A percentile compares a stretch with the other conserved stretches of the same genome.
phyloP scores from a whole-genome alignment of 257 asterid species.

The Penstemon eatonii region DNA sequence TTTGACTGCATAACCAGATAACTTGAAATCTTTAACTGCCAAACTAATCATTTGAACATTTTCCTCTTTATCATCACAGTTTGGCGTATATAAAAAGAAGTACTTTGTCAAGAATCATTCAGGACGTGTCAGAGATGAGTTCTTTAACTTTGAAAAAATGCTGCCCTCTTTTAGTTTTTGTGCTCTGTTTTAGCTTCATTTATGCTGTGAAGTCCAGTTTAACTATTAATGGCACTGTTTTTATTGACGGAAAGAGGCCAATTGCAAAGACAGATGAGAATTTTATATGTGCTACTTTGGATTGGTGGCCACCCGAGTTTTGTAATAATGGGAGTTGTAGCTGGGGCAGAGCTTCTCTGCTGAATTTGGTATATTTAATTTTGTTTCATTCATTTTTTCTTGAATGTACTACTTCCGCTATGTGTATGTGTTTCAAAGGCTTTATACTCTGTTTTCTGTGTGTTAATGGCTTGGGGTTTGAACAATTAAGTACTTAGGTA shows the following conservation, averaged over 20 bases:
- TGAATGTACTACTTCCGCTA: not conserved
- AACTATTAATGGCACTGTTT: slow-evolving; percentile 42
- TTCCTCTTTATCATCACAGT: too few species aligned
- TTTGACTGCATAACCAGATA: too few species aligned
- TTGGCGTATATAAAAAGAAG: too few species aligned
- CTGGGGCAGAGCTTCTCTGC: slow-evolving; percentile 80
- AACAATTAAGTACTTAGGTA: too few species aligned
- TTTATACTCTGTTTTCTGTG: too few species aligned
- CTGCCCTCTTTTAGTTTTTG: slow-evolving; percentile 24
- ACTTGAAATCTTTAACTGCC: too few species aligned
- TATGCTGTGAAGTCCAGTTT: slow-evolving; percentile 30
- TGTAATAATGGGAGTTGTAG: slow-evolving; percentile 84
- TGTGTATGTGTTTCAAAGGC: not conserved
- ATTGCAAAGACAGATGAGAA: slow-evolving; percentile 59
- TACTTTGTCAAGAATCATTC: not conserved
- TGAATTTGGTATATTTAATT: slow-evolving; percentile 54
- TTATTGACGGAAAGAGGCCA: slow-evolving; percentile 44
- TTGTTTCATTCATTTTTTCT: not conserved
- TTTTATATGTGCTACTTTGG: slow-evolving; percentile 83
- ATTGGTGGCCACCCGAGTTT: slow-evolving; percentile 93
- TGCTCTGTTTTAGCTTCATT: slow-evolving; percentile 28
- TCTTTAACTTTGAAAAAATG: slow-evolving; percentile 10
- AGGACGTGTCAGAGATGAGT: slow-evolving; percentile 39
- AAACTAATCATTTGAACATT: too few species aligned
- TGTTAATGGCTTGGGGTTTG: too few species aligned